Conservation (phyloP, 768 basidiomycete species). For the Gymnopilus dilepis region DNA sequence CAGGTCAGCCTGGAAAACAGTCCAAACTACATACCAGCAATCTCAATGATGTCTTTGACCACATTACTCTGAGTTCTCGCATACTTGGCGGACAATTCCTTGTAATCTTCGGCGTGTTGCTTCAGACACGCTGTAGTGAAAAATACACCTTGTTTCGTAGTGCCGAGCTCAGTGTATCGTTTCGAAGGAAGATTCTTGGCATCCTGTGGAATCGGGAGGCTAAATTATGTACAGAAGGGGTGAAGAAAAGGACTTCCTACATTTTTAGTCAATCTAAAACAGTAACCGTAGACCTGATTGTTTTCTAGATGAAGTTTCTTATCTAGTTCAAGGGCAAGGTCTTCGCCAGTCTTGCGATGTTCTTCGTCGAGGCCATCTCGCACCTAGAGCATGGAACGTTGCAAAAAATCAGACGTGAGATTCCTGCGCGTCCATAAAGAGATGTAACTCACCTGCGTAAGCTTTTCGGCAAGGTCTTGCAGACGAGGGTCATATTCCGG, state of each 20-base stretch:
- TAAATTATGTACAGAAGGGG: background rate
- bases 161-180: slow-evolving; percentile 83
- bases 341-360: slow-evolving; percentile 69
- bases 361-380: slow-evolving; percentile 86
- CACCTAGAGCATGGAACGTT: slow-evolving; percentile 38
- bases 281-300: slow-evolving; percentile 87
- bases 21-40: slow-evolving; percentile 70
- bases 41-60: slow-evolving; percentile 91
- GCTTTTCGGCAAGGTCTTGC: slow-evolving; percentile 65
- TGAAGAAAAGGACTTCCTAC: slow-evolving; percentile 48
- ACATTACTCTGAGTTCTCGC: slow-evolving; percentile 76
- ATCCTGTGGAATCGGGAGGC: slow-evolving; percentile 61
- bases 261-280: slow-evolving; percentile 90
- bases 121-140: slow-evolving; percentile 86
- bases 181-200: slow-evolving; percentile 66
- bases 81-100: slow-evolving; percentile 71
- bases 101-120: slow-evolving; percentile 71
- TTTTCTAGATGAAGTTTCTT: slow-evolving; percentile 98
- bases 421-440: too few relatives aligned
- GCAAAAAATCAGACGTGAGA: too few relatives aligned
- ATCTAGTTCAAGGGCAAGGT: slow-evolving; percentile 83
- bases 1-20: background rate
- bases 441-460: slow-evolving; percentile 52
- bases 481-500: slow-evolving; percentile 87
- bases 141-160: slow-evolving; percentile 84